Conservation (phyloP, 2,329 filamentous ascomycete species). For the Ophiostoma quercus region DNA sequence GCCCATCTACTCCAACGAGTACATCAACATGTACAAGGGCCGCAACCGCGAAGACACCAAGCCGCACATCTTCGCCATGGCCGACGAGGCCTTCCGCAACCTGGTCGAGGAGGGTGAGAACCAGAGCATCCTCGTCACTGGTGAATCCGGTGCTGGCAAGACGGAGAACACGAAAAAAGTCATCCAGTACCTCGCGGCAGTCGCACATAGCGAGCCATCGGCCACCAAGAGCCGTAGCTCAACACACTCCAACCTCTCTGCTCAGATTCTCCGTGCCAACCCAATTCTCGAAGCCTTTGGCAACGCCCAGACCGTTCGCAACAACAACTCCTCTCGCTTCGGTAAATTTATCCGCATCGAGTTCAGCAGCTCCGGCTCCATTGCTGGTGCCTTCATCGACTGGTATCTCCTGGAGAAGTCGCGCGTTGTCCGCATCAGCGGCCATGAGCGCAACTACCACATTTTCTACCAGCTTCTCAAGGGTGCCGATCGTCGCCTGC, state of each 20-base stretch:
- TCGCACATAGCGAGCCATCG: conserved; percentile 76
- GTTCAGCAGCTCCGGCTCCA: conserved; percentile 80
- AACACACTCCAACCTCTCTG: conserved; percentile 78
- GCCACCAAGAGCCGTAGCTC: conserved; percentile 49
- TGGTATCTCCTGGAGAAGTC: conserved; percentile 99
- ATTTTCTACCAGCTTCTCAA: conserved; percentile 93
- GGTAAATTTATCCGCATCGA: conserved; percentile 99
- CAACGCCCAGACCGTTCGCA: conserved; percentile 94
- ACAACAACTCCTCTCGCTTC: conserved; percentile 97
- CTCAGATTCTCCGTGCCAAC: conserved; percentile 93
- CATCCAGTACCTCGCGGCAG: conserved; percentile 94
- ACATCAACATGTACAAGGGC: conserved; percentile 97
- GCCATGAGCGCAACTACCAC: conserved; percentile 91
- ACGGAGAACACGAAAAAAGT: conserved; percentile 99
- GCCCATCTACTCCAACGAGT: conserved; percentile 93
- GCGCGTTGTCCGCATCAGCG: conserved; percentile 83
- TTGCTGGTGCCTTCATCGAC: conserved; percentile 93
- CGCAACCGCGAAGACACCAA: conserved; percentile 87
- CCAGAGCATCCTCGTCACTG: conserved; percentile 95
- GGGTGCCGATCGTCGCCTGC: conserved; percentile 69
- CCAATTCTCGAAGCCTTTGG: conserved; percentile 97
- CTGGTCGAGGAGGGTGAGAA: conserved; percentile 92
- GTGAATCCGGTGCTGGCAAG: conserved; percentile 96
- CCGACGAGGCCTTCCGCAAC: conserved; percentile 92
- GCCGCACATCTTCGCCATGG: conserved; percentile 96